Base-by-base conservation (phyloP, 148 eudicot genomes). In the Dysphania ambrosioides region DNA sequence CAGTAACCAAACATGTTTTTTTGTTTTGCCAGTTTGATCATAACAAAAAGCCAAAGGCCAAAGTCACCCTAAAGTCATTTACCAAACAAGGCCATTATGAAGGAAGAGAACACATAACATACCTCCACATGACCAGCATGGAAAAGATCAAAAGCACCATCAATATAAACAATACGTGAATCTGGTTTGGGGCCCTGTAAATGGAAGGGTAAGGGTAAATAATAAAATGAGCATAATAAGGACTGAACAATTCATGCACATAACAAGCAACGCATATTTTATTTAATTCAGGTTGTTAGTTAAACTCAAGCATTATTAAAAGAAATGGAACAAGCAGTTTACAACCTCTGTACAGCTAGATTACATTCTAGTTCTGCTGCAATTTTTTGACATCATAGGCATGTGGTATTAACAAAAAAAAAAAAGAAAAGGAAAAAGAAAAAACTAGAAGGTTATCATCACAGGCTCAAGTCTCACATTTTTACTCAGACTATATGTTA, bases 101-200 rank as follows among this genome's bases (percentile, higher is more conserved):
- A 59, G 15, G 51, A 29, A 27, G 32, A 63, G 71, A 18, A 68
- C 69, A 55, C 32, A 18, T 30, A 60, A 41, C 67, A 60, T 75
- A 95, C 99, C 99, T 95, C 99, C 66, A 95, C 99, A 81, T 95
- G 99, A 73, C 99, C 99, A 71, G 99, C 99, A 67, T 95, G 99
- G 77, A 95, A 95, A 79, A 95, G 99, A 90, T 95, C 99, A 80
- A 95, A 95, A 13, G 99, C 99, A 59, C 99, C 99, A 78, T 95
- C 99, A 60, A 95, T 95, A 72, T 90, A 95, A 72, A 95, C 79
- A 29, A 95, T 87, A 42, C 96, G 93, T 74, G 99, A 87, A 84
- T 92, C 90, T 27, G 96, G 94, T 79, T 90, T 87, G 79, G 99
- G 92, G 40, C 89, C 91, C 97, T 95, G 80, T 31, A 85, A 71